Evolutionary conservation across 73 alveolate species (phyloP).

Genomic region (Paramecium octaurelia): DNA sequence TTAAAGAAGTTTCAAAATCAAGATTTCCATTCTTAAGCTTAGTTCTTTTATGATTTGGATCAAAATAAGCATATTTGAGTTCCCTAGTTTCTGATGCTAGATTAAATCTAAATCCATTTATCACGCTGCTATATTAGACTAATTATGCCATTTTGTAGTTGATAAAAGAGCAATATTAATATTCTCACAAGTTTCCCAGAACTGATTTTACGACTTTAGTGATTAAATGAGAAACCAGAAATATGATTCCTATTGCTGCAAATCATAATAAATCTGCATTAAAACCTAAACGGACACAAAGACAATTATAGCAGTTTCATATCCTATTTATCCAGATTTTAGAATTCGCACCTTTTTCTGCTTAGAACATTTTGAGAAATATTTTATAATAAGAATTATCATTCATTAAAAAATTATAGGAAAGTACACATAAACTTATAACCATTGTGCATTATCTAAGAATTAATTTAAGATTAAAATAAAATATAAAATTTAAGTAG

Average conservation of each 20-base stretch:
- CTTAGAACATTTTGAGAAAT: not conserved
- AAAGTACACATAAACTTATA: no score
- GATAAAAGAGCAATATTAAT: constrained; percentile 47
- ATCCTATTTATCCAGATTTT: not conserved
- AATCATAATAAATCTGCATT: not conserved
- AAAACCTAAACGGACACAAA: not conserved
- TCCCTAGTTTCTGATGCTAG: constrained; percentile 44
- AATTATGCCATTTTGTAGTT: constrained; percentile 39
- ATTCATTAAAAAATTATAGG: not conserved
- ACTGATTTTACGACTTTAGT: constrained; percentile 18
- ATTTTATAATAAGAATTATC: not conserved
- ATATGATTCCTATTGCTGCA: constrained; percentile 21
- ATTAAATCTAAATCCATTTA: not conserved
- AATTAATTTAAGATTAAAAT: no score
- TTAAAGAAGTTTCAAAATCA: not conserved
- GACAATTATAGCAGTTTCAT: not conserved
- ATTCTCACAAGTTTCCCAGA: constrained; percentile 42
- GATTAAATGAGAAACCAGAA: not conserved
- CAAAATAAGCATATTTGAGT: constrained; percentile 47
- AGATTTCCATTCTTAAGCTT: not conserved
- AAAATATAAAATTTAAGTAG: no score
- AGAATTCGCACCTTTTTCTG: constrained; percentile 18
- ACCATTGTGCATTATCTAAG: no score
- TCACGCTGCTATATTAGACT: not conserved
- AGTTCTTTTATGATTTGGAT: not conserved